A percentile compares a stretch with the other conserved stretches of the same genome.
phyloP scores from a whole-genome alignment of 2,329 filamentous ascomycete species.

The Fusarium nurragi region DNA sequence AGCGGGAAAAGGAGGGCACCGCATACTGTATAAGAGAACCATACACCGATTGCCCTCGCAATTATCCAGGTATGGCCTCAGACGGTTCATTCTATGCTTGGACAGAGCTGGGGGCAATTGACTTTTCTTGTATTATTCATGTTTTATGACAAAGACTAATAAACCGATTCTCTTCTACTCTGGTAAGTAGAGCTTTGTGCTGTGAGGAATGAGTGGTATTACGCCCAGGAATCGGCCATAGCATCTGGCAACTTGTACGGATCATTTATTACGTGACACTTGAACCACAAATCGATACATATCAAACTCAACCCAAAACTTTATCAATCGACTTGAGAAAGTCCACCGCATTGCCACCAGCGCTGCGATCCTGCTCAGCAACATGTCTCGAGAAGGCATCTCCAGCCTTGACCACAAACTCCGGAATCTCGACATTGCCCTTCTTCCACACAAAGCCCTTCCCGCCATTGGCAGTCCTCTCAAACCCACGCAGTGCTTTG shows the following conservation, averaged over 20 bases:
- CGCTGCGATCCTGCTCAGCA: conserved; percentile 26
- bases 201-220: not conserved
- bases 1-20: conserved; percentile 38
- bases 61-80: conserved; percentile 22
- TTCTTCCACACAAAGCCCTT: conserved; percentile 33
- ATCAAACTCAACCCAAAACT: not conserved
- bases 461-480: conserved; percentile 11
- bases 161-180: conserved; percentile 21
- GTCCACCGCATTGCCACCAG: conserved; percentile 18
- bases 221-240: too few species aligned
- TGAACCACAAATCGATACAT: not conserved
- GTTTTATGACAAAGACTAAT: conserved; percentile 36
- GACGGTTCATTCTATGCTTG: conserved; percentile 26
- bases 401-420: conserved; percentile 36
- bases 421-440: conserved; percentile 25
- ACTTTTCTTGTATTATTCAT: conserved; percentile 36
- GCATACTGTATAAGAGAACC: conserved; percentile 20
- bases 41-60: conserved; percentile 22
- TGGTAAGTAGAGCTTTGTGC: not conserved
- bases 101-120: conserved; percentile 19
- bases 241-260: not conserved
- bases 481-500: conserved; percentile 29
- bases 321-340: conserved; percentile 30
- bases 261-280: not conserved
- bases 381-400: conserved; percentile 31